Evolutionary conservation across 495 filamentous ascomycete genomes (phyloP).

Genomic region (Podospora tetraspora): DNA sequence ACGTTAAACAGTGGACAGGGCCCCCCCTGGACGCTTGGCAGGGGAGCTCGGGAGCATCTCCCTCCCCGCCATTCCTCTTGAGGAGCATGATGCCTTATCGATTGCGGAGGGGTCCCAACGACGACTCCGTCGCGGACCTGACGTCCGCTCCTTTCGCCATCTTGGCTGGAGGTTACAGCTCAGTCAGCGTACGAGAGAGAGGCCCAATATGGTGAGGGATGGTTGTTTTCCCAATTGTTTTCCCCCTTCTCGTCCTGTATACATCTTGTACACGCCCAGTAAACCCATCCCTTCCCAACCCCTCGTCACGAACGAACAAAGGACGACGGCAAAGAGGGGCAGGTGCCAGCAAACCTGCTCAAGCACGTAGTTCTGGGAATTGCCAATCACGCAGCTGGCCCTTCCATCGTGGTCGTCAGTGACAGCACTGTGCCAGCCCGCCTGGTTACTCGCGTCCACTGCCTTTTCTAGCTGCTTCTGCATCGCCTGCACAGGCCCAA

Average conservation of each 20-base stretch:
- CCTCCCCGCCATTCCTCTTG: neutral
- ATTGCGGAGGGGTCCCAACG: neutral
- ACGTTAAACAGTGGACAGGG: neutral
- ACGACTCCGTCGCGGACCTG: neutral
- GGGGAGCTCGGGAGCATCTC: neutral
- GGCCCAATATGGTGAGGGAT: neutral
- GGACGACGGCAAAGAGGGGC: neutral
- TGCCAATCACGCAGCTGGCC: neutral
- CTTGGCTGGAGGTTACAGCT: neutral
- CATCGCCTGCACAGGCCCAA: neutral
- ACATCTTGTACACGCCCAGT: neutral
- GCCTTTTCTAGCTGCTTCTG: neutral
- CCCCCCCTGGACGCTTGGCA: neutral
- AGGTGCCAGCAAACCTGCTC: neutral
- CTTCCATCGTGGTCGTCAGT: neutral
- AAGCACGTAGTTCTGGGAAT: neutral
- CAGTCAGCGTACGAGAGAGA: neutral
- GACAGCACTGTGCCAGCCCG: neutral
- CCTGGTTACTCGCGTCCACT: neutral
- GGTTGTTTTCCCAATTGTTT: neutral
- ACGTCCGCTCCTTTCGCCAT: neutral
- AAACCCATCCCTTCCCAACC: neutral
- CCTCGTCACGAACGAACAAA: neutral
- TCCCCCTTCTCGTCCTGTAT: neutral
- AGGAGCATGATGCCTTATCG: neutral